Percentiles rank a stretch among this genome's conserved stretches.
Conservation (phyloP, 495 filamentous ascomycete genomes). For the Penicillium turbatum region DNA sequence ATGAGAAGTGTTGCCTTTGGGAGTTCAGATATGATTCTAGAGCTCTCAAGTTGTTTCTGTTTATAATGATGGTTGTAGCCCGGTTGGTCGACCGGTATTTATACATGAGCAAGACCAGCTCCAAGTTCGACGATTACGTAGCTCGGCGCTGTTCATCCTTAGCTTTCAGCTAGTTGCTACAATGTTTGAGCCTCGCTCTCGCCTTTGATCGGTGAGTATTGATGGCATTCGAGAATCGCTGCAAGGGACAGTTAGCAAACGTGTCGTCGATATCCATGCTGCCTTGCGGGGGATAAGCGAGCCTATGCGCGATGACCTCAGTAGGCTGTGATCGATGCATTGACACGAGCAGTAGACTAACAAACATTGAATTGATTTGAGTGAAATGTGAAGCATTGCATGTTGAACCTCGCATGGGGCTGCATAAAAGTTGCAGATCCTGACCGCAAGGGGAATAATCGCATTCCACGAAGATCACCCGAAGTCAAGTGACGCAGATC, state of each 20-base stretch:
- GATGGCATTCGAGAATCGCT: slow-evolving; percentile 32
- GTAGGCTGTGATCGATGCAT: background rate
- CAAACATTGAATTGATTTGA: slow-evolving; percentile 9
- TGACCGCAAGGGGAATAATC: slow-evolving; percentile 16
- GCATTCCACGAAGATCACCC: slow-evolving; percentile 19
- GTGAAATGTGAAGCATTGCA: slow-evolving; percentile 6
- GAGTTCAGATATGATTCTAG: background rate
- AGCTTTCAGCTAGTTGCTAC: slow-evolving; percentile 12
- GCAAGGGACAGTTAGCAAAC: slow-evolving; percentile 41
- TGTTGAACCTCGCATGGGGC: slow-evolving; percentile 24
- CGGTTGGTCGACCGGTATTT: slow-evolving; percentile 17
- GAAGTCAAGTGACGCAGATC: slow-evolving; percentile 1
- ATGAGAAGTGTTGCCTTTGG: background rate
- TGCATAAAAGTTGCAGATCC: slow-evolving; percentile 16
- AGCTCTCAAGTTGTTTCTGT: slow-evolving; percentile 11
- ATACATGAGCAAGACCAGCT: slow-evolving; percentile 15
- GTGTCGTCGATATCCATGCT: slow-evolving; percentile 14
- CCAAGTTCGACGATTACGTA: slow-evolving; percentile 15
- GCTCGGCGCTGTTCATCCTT: background rate
- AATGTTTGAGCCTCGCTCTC: slow-evolving; percentile 39
- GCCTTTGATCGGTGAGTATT: slow-evolving; percentile 21
- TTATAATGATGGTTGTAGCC: slow-evolving; percentile 14
- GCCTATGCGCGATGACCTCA: slow-evolving; percentile 15
- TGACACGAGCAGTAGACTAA: background rate
- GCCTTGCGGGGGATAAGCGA: slow-evolving; percentile 22